These are phyloP conservation scores for Delphinella strobiligena DNA, from an alignment of 2,329 filamentous ascomycete genomes.

Conservation along the genomic window DNA sequence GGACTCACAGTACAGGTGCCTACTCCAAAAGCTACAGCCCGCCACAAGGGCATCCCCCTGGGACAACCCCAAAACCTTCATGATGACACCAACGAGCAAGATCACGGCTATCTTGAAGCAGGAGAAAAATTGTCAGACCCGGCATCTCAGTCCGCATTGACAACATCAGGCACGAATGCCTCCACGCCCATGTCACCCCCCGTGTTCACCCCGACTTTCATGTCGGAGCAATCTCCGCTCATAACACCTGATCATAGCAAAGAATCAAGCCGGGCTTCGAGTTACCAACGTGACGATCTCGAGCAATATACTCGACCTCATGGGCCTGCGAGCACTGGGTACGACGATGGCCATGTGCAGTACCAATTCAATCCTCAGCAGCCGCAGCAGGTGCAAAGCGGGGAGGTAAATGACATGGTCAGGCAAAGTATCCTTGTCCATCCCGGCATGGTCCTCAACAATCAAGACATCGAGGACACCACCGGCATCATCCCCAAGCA, in stretches of 20 bases:
- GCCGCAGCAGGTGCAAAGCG: not conserved
- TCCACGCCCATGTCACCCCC: not conserved
- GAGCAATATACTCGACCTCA: not conserved
- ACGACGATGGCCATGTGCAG: not conserved
- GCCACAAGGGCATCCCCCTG: not conserved
- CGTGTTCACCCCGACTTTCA: not conserved
- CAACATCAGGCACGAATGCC: not conserved
- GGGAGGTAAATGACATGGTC: not conserved
- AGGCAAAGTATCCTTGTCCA: not conserved
- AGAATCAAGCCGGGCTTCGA: not conserved
- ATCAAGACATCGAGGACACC: not conserved
- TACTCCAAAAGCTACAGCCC: not conserved
- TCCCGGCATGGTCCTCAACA: not conserved
- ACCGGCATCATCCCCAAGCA: not conserved
- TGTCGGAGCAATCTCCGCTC: not conserved
- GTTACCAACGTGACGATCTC: not conserved
- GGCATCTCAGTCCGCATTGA: no score
- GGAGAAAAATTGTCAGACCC: not conserved
- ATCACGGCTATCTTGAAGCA: not conserved
- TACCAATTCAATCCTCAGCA: not conserved
- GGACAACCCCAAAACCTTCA: not conserved
- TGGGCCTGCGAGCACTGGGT: not conserved
- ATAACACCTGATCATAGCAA: not conserved
- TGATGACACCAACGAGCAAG: not conserved
- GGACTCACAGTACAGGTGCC: not conserved